phyloP scores from a whole-genome alignment of 495 filamentous ascomycete genomes.

The Neurospora tetrasperma region DNA sequence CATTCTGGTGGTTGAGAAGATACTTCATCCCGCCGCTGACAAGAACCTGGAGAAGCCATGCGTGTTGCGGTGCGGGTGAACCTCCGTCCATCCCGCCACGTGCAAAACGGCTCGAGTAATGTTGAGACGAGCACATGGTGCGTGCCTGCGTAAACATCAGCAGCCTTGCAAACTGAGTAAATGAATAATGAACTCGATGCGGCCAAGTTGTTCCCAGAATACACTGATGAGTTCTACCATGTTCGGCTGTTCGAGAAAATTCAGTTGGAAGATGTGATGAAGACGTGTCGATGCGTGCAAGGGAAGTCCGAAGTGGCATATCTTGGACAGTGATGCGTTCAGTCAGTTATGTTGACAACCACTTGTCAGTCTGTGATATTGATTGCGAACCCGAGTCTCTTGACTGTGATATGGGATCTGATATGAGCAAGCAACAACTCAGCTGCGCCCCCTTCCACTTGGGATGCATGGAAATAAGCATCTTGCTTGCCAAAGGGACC shows the following conservation, averaged over 20 bases:
- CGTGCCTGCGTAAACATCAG: not conserved
- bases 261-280: too few species aligned
- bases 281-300: not conserved
- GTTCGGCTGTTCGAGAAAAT: too few species aligned
- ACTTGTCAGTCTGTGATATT: too few species aligned
- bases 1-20: not conserved
- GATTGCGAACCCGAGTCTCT: not conserved
- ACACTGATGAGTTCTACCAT: too few species aligned
- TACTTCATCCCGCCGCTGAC: not conserved
- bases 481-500: not conserved
- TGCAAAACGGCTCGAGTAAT: not conserved
- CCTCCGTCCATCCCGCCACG: not conserved
- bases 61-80: not conserved
- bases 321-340: too few species aligned
- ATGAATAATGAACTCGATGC: not conserved
- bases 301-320: too few species aligned
- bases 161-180: not conserved
- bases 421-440: not conserved
- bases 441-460: not conserved
- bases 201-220: too few species aligned
- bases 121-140: not conserved
- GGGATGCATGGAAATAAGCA: not conserved
- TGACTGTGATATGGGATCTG: not conserved
- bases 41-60: not conserved
- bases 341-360: too few species aligned